Evolutionary conservation across 345 rosid species (phyloP).

Genomic region (Abelmoschus esculentus): DNA sequence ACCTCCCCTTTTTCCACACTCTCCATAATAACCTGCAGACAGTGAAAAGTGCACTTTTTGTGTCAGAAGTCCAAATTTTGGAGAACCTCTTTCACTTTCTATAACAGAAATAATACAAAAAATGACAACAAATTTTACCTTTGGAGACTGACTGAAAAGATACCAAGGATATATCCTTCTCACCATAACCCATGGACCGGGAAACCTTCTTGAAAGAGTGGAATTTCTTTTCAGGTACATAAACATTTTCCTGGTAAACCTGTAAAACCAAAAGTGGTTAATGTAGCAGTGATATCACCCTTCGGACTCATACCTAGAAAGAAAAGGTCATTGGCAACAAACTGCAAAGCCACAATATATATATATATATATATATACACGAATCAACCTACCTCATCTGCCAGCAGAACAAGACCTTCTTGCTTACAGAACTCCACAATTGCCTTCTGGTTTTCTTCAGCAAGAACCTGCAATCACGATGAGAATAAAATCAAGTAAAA

Average conservation of each 20-base stretch:
- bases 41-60: not conserved
- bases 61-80: not conserved
- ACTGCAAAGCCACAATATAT: not conserved
- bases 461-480: conserved; percentile 55
- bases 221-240: conserved; percentile 82
- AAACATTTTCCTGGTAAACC: conserved; percentile 88
- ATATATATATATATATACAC: not conserved
- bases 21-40: conserved; percentile 76
- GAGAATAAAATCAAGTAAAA: conserved; percentile 4
- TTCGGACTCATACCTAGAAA: conserved; percentile 10
- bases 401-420: conserved; percentile 86
- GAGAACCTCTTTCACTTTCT: not conserved
- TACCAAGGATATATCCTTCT: conserved; percentile 61
- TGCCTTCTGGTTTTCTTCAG: conserved; percentile 71
- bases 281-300: conserved; percentile 17
- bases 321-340: not conserved
- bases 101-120: not conserved
- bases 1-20: conserved; percentile 98
- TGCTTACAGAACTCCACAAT: conserved; percentile 82
- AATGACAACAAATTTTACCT: conserved; percentile 32
- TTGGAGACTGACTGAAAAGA: conserved; percentile 93
- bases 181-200: conserved; percentile 81
- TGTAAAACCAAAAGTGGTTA: conserved; percentile 13
- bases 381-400: conserved; percentile 58
- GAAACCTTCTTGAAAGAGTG: conserved; percentile 88